These are phyloP conservation scores for Backusella tarrabulga DNA, from an alignment of 192 early-diverging fungal genomes.

Conservation along the genomic window DNA sequence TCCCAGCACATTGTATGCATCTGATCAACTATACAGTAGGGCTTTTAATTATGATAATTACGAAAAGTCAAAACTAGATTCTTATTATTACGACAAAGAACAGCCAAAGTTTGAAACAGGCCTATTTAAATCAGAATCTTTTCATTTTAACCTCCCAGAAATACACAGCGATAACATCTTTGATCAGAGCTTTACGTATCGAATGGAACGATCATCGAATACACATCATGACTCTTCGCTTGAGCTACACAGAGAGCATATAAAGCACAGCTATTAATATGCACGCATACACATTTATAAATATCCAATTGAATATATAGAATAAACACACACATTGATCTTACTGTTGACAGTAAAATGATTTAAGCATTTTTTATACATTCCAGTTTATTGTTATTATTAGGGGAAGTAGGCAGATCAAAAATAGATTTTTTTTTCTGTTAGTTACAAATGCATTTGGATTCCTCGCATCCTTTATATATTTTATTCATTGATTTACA, in stretches of 20 bases:
- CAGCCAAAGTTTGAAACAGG: constrained; percentile 1
- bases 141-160: constrained; percentile 6
- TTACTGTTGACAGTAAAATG: not conserved
- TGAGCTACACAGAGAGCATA: not conserved
- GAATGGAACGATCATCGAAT: not conserved
- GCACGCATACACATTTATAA: not conserved
- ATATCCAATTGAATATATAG: not conserved
- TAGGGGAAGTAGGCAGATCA: not conserved
- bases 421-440: not conserved
- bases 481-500: not conserved
- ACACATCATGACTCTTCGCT: not conserved
- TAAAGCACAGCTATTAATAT: not conserved
- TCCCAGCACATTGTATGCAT: not conserved
- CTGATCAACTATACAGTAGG: not conserved
- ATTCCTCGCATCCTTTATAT: constrained; percentile 2
- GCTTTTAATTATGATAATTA: constrained; percentile 1
- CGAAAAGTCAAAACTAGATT: constrained; percentile 2
- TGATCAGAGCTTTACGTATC: not conserved
- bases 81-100: constrained; percentile 7
- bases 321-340: not conserved
- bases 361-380: not conserved
- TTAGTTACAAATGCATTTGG: constrained; percentile 11
- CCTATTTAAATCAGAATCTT: constrained; percentile 3
- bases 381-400: not conserved
- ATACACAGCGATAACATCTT: not conserved